phyloP scores from a whole-genome alignment of 345 rosid genomes.

The Physaria fendleri region DNA sequence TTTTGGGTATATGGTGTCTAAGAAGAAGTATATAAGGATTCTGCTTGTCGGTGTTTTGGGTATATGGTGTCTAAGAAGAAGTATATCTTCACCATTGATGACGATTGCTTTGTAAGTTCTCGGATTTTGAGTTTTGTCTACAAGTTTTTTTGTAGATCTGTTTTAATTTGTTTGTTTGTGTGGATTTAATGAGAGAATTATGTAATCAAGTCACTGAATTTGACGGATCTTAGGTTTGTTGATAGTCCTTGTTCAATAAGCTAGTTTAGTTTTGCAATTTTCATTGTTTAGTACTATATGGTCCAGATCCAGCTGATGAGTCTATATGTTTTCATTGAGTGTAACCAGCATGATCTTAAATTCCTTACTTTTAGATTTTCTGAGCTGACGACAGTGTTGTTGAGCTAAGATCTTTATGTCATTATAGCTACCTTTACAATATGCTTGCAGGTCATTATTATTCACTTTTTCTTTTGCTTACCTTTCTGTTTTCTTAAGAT shows the following conservation, averaged over 20 bases:
- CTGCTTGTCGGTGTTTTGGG: slow-evolving; percentile 96
- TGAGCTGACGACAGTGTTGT: slow-evolving; percentile 1
- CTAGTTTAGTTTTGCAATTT: too few species aligned
- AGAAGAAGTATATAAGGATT: slow-evolving; percentile 98
- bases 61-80: slow-evolving; percentile 98
- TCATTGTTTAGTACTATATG: background rate
- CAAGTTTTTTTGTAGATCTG: slow-evolving; percentile 9
- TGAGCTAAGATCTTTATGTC: slow-evolving; percentile 1
- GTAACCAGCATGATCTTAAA: background rate
- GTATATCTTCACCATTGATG: slow-evolving; percentile 93
- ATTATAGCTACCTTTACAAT: slow-evolving; percentile 21
- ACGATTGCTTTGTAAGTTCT: slow-evolving; percentile 84
- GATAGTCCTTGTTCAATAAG: background rate
- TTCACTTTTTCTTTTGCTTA: background rate
- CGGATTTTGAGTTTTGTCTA: background rate
- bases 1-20: slow-evolving; percentile 97
- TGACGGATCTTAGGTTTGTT: slow-evolving; percentile 7
- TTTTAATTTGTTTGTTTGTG: background rate
- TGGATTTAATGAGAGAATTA: background rate
- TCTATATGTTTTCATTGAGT: slow-evolving; percentile 1
- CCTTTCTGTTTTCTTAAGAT: background rate
- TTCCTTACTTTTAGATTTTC: background rate
- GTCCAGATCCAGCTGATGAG: background rate
- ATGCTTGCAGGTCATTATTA: slow-evolving; percentile 9
- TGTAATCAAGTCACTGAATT: background rate